Conservation (phyloP, 2,329 filamentous ascomycete genomes). For the Monosporascus sp. region DNA sequence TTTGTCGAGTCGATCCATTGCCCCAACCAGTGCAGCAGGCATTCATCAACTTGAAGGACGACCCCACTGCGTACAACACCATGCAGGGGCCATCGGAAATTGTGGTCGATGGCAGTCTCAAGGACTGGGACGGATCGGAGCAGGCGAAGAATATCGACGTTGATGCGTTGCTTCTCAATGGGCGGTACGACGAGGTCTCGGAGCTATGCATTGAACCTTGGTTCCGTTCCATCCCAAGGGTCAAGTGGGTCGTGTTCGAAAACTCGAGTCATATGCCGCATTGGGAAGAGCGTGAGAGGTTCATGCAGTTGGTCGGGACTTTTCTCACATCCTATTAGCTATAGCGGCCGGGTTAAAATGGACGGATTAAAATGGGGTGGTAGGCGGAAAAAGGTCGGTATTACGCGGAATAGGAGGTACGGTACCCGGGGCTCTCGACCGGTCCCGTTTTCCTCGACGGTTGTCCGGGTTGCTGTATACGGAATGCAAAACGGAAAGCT, state of each 20-base stretch:
- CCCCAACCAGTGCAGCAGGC: slow-evolving; percentile 7
- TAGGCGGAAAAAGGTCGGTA: no score
- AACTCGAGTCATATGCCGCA: slow-evolving; percentile 16
- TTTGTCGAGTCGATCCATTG: slow-evolving; percentile 13
- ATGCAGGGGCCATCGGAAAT: slow-evolving; percentile 20
- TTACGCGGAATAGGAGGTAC: no score
- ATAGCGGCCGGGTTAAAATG: no score
- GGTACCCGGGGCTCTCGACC: no score
- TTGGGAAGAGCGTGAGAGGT: slow-evolving; percentile 17
- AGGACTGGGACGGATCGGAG: slow-evolving; percentile 18
- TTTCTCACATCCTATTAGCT: background rate
- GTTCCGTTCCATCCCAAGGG: slow-evolving; percentile 16
- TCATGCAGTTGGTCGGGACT: background rate
- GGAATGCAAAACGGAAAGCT: no score
- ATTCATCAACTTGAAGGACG: slow-evolving; percentile 13
- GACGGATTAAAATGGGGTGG: no score
- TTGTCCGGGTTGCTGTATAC: no score
- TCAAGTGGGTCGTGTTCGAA: slow-evolving; percentile 18
- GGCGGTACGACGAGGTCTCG: slow-evolving; percentile 13
- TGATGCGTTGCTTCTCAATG: slow-evolving; percentile 7
- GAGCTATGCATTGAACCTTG: slow-evolving; percentile 16
- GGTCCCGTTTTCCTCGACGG: no score
- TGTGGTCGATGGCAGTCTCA: slow-evolving; percentile 14
- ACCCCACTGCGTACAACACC: slow-evolving; percentile 14
- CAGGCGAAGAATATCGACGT: slow-evolving; percentile 16